These are phyloP conservation scores for Neoarthrinium moseri DNA, from an alignment of 2,329 filamentous ascomycete genomes.

Conservation along the genomic window DNA sequence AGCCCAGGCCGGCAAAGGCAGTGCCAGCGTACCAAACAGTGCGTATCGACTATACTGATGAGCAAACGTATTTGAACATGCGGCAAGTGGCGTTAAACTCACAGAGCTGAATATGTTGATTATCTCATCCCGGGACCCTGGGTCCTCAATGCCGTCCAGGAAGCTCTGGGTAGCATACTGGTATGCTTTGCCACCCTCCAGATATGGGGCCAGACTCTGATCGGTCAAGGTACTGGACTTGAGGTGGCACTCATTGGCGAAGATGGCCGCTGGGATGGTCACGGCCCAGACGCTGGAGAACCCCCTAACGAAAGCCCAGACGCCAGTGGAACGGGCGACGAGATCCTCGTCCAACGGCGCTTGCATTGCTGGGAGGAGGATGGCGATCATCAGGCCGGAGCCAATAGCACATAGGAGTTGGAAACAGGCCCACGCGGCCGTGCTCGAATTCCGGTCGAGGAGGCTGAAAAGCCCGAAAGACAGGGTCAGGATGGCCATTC, in stretches of 20 bases:
- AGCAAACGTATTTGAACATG: too few species aligned
- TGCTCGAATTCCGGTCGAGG: neutral
- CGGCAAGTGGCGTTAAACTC: too few species aligned
- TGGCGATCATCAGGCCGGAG: slow-evolving; percentile 19
- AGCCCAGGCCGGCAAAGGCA: too few species aligned
- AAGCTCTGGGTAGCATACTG: too few species aligned
- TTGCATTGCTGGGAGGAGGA: slow-evolving; percentile 31
- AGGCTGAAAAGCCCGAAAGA: neutral
- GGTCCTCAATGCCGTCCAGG: too few species aligned
- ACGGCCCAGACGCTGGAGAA: slow-evolving; percentile 33
- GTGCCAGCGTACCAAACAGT: too few species aligned
- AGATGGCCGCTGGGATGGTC: slow-evolving; percentile 33
- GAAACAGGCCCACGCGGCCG: slow-evolving; percentile 6
- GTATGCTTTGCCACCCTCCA: too few species aligned
- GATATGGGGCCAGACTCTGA: neutral
- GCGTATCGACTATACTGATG: too few species aligned
- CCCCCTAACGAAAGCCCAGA: neutral
- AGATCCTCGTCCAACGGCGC: slow-evolving; percentile 25
- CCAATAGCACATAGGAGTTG: neutral
- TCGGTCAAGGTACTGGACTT: neutral
- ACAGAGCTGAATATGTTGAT: too few species aligned
- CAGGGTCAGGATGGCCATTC: neutral
- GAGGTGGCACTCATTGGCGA: slow-evolving; percentile 16
- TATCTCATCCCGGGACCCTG: too few species aligned
- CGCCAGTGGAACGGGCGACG: neutral